Percentiles rank a stretch among this genome's conserved stretches.
phyloP scores from a whole-genome alignment of 768 basidiomycete genomes.

The Pulveroboletus sp. region DNA sequence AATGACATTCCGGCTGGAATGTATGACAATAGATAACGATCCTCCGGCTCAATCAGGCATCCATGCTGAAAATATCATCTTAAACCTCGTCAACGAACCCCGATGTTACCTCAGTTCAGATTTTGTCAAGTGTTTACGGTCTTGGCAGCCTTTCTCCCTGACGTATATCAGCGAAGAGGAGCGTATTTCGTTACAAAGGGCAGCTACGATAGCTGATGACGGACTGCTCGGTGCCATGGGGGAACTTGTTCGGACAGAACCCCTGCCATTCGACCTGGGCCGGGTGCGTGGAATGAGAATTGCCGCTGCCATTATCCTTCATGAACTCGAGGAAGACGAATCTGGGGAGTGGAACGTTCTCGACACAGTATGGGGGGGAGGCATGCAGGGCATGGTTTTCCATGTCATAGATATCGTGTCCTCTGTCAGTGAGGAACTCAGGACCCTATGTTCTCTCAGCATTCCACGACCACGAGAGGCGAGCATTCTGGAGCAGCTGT shows the following conservation, averaged over 20 bases:
- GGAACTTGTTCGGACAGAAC: conserved; percentile 39
- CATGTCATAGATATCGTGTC: conserved; percentile 51
- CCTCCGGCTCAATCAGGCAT: conserved; percentile 59
- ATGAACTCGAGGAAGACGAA: conserved; percentile 47
- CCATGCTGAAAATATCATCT: conserved; percentile 64
- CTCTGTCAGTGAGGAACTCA: conserved; percentile 50
- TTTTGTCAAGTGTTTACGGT: conserved; percentile 54
- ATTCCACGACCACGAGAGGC: conserved; percentile 34
- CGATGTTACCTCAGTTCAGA: conserved; percentile 54
- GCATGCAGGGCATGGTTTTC: conserved; percentile 50
- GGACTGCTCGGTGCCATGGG: conserved; percentile 61
- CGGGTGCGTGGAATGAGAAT: conserved; percentile 59
- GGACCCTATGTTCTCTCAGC: conserved; percentile 44
- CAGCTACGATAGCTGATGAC: conserved; percentile 64
- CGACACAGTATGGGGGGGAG: conserved; percentile 57
- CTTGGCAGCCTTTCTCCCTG: conserved; percentile 56
- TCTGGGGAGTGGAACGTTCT: conserved; percentile 53
- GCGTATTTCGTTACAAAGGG: conserved; percentile 51
- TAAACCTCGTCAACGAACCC: conserved; percentile 57
- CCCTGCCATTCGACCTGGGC: conserved; percentile 38
- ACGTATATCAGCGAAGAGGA: conserved; percentile 60
- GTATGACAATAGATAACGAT: conserved; percentile 61
- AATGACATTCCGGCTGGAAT: conserved; percentile 65
- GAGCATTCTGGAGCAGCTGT: conserved; percentile 47
- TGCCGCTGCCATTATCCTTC: conserved; percentile 52